Conservation (phyloP, 2,329 filamentous ascomycete genomes). For the Fusarium albidum region DNA sequence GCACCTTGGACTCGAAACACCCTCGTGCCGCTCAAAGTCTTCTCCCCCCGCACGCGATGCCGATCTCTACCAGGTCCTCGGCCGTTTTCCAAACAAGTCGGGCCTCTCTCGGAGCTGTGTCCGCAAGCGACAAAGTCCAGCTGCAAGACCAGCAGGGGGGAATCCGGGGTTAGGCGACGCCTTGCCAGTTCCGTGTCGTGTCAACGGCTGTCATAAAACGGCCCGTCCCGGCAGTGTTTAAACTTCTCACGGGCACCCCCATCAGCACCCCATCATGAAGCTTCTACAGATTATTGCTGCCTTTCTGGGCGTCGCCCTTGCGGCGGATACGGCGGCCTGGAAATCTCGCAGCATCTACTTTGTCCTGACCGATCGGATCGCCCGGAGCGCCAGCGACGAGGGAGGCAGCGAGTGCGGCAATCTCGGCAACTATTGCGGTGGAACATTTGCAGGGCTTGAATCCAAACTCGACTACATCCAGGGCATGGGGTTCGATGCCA, state of each 20-base stretch:
- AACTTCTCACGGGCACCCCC: not conserved
- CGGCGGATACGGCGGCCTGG: conserved; percentile 54
- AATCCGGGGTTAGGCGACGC: not conserved
- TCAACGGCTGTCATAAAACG: not conserved
- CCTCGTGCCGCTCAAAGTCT: too few species aligned
- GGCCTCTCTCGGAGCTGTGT: not conserved
- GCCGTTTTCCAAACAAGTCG: conserved; percentile 2
- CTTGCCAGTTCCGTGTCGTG: too few species aligned
- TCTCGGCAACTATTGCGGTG: conserved; percentile 64
- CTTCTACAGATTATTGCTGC: conserved; percentile 13
- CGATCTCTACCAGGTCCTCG: not conserved
- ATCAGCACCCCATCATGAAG: conserved; percentile 12
- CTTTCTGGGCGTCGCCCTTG: conserved; percentile 8
- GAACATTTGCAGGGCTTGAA: conserved; percentile 66
- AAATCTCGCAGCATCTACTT: conserved; percentile 66
- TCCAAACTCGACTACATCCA: conserved; percentile 70
- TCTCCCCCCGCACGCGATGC: too few species aligned
- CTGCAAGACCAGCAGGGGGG: not conserved
- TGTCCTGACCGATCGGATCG: conserved; percentile 65
- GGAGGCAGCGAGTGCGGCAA: conserved; percentile 53
- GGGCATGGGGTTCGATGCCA: conserved; percentile 66
- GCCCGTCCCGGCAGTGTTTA: not conserved
- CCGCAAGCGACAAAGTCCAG: conserved; percentile 4
- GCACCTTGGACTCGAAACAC: too few species aligned
- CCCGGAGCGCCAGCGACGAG: conserved; percentile 52